These are phyloP conservation scores for Pythium rishiriense DNA, from an alignment of 352 stramenopile species.

Conservation along the genomic window DNA sequence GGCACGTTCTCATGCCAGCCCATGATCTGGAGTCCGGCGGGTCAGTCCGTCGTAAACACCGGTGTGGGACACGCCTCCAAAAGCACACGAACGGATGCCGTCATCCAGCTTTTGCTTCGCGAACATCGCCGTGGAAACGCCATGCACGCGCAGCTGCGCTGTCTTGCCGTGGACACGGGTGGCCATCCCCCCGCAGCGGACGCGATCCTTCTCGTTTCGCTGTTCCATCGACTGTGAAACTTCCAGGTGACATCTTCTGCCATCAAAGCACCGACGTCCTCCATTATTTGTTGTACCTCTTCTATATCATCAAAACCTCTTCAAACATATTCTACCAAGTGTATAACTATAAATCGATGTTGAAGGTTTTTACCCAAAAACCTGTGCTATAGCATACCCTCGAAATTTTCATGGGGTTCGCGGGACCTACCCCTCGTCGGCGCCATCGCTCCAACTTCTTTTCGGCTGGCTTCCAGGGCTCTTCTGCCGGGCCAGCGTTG, in stretches of 20 bases:
- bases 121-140: no score
- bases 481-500: constrained; percentile 5
- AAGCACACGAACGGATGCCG: no score
- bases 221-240: not conserved
- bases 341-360: not conserved
- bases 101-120: no score
- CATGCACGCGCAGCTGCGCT: constrained; percentile 1
- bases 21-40: no score
- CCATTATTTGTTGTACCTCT: not conserved
- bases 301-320: not conserved
- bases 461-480: constrained; percentile 3
- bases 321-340: not conserved
- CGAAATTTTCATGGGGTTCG: not conserved
- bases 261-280: not conserved
- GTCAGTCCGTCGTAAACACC: no score
- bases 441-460: not conserved
- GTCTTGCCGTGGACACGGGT: constrained; percentile 1
- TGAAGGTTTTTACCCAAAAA: not conserved
- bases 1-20: no score
- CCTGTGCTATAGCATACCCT: not conserved
- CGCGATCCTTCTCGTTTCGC: not conserved
- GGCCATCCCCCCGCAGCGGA: not conserved
- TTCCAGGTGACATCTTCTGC: not conserved
- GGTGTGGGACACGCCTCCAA: no score
- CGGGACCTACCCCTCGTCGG: not conserved